Percentiles rank a stretch among this genome's conserved stretches.
Evolutionary conservation across 129 eudicot genomes (phyloP).

Genomic region (Lactuca saligna): DNA sequence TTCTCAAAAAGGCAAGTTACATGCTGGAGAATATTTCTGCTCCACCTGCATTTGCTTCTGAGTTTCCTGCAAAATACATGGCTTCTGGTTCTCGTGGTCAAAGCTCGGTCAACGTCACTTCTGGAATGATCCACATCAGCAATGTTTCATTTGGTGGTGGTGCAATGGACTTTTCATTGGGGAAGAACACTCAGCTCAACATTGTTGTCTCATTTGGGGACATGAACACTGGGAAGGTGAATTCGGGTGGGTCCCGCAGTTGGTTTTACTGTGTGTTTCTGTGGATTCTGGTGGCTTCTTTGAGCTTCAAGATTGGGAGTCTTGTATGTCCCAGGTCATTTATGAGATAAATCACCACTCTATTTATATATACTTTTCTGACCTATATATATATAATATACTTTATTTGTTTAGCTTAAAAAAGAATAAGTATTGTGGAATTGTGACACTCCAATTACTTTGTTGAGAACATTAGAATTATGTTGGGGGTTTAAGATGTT

Average conservation of each 20-base stretch:
- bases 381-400: background rate
- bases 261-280: constrained; percentile 51
- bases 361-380: constrained; percentile 2
- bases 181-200: constrained; percentile 50
- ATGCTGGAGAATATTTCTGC: constrained; percentile 65
- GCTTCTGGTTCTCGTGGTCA: constrained; percentile 49
- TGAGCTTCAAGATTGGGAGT: constrained; percentile 66
- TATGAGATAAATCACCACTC: constrained; percentile 23
- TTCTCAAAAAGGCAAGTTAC: constrained; percentile 59
- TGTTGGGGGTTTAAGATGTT: background rate
- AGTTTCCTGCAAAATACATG: constrained; percentile 68
- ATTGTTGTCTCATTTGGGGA: constrained; percentile 56
- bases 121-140: constrained; percentile 66
- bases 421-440: constrained; percentile 5
- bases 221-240: constrained; percentile 30
- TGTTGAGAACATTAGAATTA: constrained; percentile 1
- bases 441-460: background rate
- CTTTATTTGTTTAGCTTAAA: constrained; percentile 1
- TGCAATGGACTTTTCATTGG: constrained; percentile 45
- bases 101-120: constrained; percentile 54
- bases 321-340: constrained; percentile 42
- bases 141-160: constrained; percentile 39
- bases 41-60: constrained; percentile 91
- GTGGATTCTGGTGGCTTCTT: constrained; percentile 51
- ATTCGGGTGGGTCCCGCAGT: constrained; percentile 36